These are phyloP conservation scores for Orobanche coerulescens DNA, from an alignment of 257 asterid species.

Conservation along the genomic window DNA sequence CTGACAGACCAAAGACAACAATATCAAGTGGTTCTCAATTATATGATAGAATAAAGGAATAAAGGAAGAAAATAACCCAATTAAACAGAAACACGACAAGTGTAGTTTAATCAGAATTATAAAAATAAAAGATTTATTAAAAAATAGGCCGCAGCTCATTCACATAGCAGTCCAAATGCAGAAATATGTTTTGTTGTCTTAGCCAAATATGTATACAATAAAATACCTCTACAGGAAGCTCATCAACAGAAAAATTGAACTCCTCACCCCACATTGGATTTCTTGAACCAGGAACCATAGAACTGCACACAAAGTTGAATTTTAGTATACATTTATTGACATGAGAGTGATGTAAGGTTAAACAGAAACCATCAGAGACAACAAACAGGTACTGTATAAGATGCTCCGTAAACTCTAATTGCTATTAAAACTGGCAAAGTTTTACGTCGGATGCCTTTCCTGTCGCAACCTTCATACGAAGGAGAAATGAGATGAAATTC, in stretches of 20 bases:
- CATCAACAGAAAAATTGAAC: constrained; percentile 88
- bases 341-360: constrained; percentile 7
- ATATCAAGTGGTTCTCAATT: not conserved
- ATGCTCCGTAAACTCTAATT: not conserved
- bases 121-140: not conserved
- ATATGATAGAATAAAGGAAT: not conserved
- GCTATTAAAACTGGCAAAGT: not conserved
- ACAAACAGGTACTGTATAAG: constrained; percentile 1
- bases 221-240: constrained; percentile 83
- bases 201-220: constrained; percentile 9
- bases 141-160: not conserved
- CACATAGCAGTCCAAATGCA: constrained; percentile 13
- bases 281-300: constrained; percentile 98
- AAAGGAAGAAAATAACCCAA: not conserved
- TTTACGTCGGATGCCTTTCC: too few species aligned
- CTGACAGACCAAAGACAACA: not conserved
- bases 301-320: constrained; percentile 42
- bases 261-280: constrained; percentile 99
- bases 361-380: constrained; percentile 3
- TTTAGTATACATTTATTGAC: constrained; percentile 16
- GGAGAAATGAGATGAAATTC: too few species aligned
- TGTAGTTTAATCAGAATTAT: not conserved
- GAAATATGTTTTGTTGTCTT: not conserved
- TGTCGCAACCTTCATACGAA: too few species aligned
- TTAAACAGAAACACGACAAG: not conserved